phyloP scores from a whole-genome alignment of 1,284 basidiomycete genomes.

The Heliocybe sulcata region DNA sequence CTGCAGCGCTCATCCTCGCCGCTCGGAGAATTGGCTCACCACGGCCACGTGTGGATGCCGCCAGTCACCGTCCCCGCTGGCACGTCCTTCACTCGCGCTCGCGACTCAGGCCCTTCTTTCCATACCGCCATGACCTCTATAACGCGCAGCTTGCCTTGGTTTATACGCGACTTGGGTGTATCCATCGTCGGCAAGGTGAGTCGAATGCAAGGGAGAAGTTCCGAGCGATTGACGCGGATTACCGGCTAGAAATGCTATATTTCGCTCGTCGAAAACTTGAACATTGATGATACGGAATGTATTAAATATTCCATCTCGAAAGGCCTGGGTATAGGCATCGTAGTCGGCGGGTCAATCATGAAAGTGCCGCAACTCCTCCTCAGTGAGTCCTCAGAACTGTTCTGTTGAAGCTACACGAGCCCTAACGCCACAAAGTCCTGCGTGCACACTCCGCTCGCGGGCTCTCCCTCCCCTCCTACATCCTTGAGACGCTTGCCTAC shows the following conservation, averaged over 20 bases:
- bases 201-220: conserved; percentile 11
- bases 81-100: background rate
- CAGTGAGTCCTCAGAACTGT: conserved; percentile 40
- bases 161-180: conserved; percentile 75
- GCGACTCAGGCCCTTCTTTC: background rate
- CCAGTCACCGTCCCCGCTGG: background rate
- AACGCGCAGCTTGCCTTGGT: conserved; percentile 72
- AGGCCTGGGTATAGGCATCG: conserved; percentile 87
- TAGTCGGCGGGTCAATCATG: conserved; percentile 90
- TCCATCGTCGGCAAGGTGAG: conserved; percentile 76
- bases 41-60: background rate
- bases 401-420: conserved; percentile 1
- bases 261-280: conserved; percentile 83
- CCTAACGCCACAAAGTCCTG: conserved; percentile 32
- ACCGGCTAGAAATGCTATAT: conserved; percentile 77
- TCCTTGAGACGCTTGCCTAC: conserved; percentile 82
- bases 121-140: conserved; percentile 51
- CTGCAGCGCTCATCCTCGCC: too few relatives aligned
- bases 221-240: background rate
- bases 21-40: background rate
- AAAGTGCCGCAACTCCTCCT: conserved; percentile 87
- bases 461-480: conserved; percentile 74
- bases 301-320: conserved; percentile 92
- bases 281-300: conserved; percentile 80
- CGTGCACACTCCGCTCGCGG: conserved; percentile 73